phyloP scores from a whole-genome alignment of 2,329 filamentous ascomycete species.

The Aspergillus ochraceus region DNA sequence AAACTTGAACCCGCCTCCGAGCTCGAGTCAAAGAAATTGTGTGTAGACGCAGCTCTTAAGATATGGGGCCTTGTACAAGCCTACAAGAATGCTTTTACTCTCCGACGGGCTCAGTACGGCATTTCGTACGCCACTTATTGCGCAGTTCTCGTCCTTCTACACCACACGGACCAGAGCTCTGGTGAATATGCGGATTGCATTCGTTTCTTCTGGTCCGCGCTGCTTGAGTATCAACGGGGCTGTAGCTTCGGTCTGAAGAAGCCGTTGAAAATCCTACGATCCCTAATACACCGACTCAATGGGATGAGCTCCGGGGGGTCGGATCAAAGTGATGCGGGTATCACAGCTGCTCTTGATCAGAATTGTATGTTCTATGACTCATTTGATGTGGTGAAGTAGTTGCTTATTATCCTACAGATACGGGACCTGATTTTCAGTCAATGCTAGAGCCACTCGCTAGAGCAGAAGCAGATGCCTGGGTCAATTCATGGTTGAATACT shows the following conservation, averaged over 20 bases:
- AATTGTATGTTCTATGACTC: not conserved
- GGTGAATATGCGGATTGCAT: slow-evolving; percentile 28
- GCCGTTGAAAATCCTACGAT: slow-evolving; percentile 36
- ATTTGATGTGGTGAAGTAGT: no score
- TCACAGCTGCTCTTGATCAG: not conserved
- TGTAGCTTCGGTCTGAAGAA: slow-evolving; percentile 41
- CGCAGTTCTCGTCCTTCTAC: slow-evolving; percentile 19
- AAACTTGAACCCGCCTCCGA: slow-evolving; percentile 1
- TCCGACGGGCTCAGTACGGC: slow-evolving; percentile 15
- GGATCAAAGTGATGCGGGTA: not conserved
- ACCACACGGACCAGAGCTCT: slow-evolving; percentile 12
- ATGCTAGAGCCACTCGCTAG: not conserved
- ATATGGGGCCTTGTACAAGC: slow-evolving; percentile 13
- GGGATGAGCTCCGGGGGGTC: not conserved
- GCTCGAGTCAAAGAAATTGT: slow-evolving; percentile 5
- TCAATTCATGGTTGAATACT: not conserved
- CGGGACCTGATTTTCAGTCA: not conserved
- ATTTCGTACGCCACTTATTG: slow-evolving; percentile 19
- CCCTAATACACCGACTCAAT: slow-evolving; percentile 17
- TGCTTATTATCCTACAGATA: not conserved
- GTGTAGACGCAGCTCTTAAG: slow-evolving; percentile 10
- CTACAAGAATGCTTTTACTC: slow-evolving; percentile 17
- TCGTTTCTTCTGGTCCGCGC: slow-evolving; percentile 40
- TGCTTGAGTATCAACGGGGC: slow-evolving; percentile 36
- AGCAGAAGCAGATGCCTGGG: not conserved